A percentile compares a stretch with the other conserved stretches of the same genome.
phyloP scores from a whole-genome alignment of 176 grass and related monocot genomes.

The Phyllostachys edulis region DNA sequence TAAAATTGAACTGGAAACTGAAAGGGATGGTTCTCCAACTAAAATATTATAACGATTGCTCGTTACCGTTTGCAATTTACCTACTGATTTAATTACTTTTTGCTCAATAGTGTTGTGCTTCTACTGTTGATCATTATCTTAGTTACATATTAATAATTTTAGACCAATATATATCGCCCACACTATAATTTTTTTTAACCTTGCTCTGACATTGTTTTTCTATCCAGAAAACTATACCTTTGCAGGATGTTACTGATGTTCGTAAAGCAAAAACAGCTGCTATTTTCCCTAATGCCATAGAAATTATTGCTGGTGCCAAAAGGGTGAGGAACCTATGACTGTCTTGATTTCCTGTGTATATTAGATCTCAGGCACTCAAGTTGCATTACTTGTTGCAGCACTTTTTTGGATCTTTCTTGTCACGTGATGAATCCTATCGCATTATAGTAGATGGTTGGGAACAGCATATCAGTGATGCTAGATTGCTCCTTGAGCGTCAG shows the following conservation, averaged over 20 bases:
- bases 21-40: conserved; percentile 4
- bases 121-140: conserved; percentile 8
- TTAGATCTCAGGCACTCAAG: conserved; percentile 31
- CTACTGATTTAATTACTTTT: conserved; percentile 1
- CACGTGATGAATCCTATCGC: conserved; percentile 79
- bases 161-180: background rate
- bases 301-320: conserved; percentile 82
- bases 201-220: conserved; percentile 29
- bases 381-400: conserved; percentile 56
- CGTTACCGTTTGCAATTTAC: background rate
- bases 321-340: conserved; percentile 57
- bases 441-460: conserved; percentile 78
- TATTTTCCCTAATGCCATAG: conserved; percentile 96
- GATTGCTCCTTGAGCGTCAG: conserved; percentile 61
- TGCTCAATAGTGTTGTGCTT: background rate
- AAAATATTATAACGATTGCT: background rate
- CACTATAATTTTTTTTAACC: background rate
- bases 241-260: conserved; percentile 74
- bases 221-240: conserved; percentile 85
- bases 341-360: conserved; percentile 26
- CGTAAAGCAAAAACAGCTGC: conserved; percentile 97
- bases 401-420: conserved; percentile 96
- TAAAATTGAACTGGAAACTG: conserved; percentile 20
- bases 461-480: conserved; percentile 69
- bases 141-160: background rate